Base-by-base conservation (phyloP, 2,329 filamentous ascomycete species). In the Aureobasidium sp. region DNA sequence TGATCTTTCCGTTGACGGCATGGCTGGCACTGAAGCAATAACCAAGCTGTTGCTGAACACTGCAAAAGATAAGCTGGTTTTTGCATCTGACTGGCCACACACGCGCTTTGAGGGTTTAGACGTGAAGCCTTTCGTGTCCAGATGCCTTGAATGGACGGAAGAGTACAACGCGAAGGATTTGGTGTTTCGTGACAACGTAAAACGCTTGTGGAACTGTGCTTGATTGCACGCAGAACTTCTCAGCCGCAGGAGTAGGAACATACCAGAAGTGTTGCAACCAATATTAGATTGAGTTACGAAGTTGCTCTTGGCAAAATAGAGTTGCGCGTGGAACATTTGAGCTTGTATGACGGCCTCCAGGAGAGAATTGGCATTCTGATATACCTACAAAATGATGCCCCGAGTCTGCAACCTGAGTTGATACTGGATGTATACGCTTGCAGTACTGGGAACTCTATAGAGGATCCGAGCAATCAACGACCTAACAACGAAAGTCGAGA, bases 11-110 rank as follows among this genome's bases (percentile, higher is more conserved):
- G 70, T 72, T 7, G 67, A 77, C 25, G 74, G 80, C 63, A 72
- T 71, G 31, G 76, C 81, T 49, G 39, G 59, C 6, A 65, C 84
- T 3, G 77, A 81, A 58, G 75, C 76, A 1, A 71, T 86, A 42
- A 78, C 77, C 9, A 72, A 70, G 15, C 79, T 84, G 66, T 70
- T 86, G 8, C 66, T 85, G 37, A 69, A 70, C 3, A 70, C 77
- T 5, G 79, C 76, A 12, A 75, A 75, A 2, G 70, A 76, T 20
- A 74, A 78, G 17, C 74, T 84, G 11, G 78, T 86, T 0, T 87
- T 84, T 70, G 83, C 82, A 1, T 84, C 82, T 0, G 84, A 87
- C 67, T 87, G 84, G 84, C 84, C 84, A 22, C 84, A 87, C 70
- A 87, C 85, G 3, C 75, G 84, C 14, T 86, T 82, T 63, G 80